These are phyloP conservation scores for Phialophora verrucosa DNA, from an alignment of 2,329 filamentous ascomycete species.

Conservation along the genomic window DNA sequence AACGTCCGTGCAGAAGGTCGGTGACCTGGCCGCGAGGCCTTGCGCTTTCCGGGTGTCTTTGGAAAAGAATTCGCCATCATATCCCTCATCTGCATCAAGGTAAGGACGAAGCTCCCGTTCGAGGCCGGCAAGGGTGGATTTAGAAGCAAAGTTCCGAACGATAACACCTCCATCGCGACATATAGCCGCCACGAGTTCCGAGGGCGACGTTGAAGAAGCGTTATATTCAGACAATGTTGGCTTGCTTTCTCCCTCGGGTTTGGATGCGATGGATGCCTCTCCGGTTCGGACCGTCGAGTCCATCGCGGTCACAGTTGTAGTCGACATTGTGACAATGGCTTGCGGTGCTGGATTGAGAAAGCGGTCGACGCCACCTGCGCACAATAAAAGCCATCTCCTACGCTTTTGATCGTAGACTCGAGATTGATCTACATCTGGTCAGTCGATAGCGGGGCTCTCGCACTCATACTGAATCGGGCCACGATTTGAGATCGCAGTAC, in stretches of 20 bases:
- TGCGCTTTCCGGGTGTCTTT: not conserved
- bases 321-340: conserved; percentile 5
- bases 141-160: conserved; percentile 9
- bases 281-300: not conserved
- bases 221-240: conserved; percentile 9
- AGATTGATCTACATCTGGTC: too few species aligned
- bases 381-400: too few species aligned
- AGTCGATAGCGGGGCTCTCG: too few species aligned
- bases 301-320: conserved; percentile 1
- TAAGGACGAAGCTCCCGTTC: conserved; percentile 7
- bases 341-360: too few species aligned
- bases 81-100: not conserved
- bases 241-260: not conserved
- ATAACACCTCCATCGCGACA: conserved; percentile 10
- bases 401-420: too few species aligned
- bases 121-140: not conserved
- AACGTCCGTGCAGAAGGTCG: not conserved
- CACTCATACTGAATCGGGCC: too few species aligned
- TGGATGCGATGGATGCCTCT: not conserved
- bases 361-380: too few species aligned
- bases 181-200: conserved; percentile 8
- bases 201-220: conserved; percentile 7
- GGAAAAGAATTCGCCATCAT: not conserved
- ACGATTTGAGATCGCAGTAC: not conserved
- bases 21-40: not conserved